Base-by-base conservation (phyloP, 768 basidiomycete species). In the Coprinopsis sp. region DNA sequence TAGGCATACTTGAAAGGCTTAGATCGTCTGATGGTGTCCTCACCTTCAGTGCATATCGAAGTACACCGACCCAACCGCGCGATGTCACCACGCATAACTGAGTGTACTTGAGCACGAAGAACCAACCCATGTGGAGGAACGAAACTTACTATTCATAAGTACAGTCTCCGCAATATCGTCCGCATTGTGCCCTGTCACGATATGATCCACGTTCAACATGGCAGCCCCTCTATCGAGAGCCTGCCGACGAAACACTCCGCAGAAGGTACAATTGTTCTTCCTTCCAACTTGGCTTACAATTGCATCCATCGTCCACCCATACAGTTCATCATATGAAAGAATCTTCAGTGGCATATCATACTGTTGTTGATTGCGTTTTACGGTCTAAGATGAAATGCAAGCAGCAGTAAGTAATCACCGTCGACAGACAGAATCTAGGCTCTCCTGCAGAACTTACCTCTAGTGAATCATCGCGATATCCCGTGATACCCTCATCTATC, bases 1-100 rank as follows among this genome's bases (percentile, higher is more conserved):
- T 98, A 98, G 0, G 92, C 87, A 60, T 98, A 99, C 63, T 97
- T 98, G 77, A 99, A 98, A n/a, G 96, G 96, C 67, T 99, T 99
- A 39, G 90, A 93, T 47, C 96, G 79, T 63, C 84, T 91, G 63
- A 98, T 97, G 1, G 92, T 94, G 58, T 96, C 92, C 62, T 96
- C 95, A 31, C 92, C 92, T 62, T 92, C 84, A 0, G 96, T 99
- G 49, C 91, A 95, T 50, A 99, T 94, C 30, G 83, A 73, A 1
- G 95, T 98, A 65, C 96, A 98, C 42, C 96, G 77, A 3, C 91
- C 90, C 11, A 99, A 75, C 30, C 96, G 79, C 13, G 94, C 91
- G 38, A 98, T 92, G 64, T 99, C 96, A 6, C 96, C 96, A 36
- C 96, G 82, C 85, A 99, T 95, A 51, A 98, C 95, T 99, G 51